phyloP scores from a whole-genome alignment of 768 basidiomycete species.

The Boletus pseudo-olivaceus region DNA sequence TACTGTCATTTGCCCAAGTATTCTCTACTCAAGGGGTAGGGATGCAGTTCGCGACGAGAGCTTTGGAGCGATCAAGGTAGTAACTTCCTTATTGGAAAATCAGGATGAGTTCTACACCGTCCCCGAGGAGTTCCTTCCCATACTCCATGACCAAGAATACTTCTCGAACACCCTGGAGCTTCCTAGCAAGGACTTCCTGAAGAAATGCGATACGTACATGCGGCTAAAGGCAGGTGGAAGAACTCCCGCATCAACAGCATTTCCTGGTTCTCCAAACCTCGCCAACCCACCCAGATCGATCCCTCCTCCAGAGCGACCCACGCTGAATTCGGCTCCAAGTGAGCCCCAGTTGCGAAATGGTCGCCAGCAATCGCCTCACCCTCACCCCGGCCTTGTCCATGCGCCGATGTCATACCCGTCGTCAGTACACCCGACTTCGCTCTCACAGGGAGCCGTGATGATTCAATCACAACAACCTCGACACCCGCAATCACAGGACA shows the following conservation, averaged over 20 bases:
- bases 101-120: constrained; percentile 97
- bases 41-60: constrained; percentile 92
- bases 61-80: constrained; percentile 80
- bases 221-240: constrained; percentile 62
- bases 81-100: constrained; percentile 82
- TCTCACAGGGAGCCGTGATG: constrained; percentile 43
- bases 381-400: constrained; percentile 38
- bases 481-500: constrained; percentile 43
- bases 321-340: constrained; percentile 37
- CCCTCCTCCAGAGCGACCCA: constrained; percentile 46
- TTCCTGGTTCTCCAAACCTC: constrained; percentile 26
- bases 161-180: constrained; percentile 86
- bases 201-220: constrained; percentile 92
- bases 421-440: constrained; percentile 41
- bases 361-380: constrained; percentile 39
- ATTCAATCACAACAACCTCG: constrained; percentile 42
- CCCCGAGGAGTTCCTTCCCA: constrained; percentile 81
- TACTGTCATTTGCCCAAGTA: constrained; percentile 97
- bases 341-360: constrained; percentile 38
- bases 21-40: constrained; percentile 83
- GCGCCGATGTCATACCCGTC: constrained; percentile 45
- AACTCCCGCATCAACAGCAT: constrained; percentile 32
- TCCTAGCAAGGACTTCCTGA: constrained; percentile 92
- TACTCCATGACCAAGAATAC: constrained; percentile 89
- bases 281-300: constrained; percentile 24